Percentiles rank a stretch among this genome's conserved stretches.
These are phyloP conservation scores for Neofusicoccum cordaticola DNA, from an alignment of 2,329 filamentous ascomycete genomes.

Conservation along the genomic window DNA sequence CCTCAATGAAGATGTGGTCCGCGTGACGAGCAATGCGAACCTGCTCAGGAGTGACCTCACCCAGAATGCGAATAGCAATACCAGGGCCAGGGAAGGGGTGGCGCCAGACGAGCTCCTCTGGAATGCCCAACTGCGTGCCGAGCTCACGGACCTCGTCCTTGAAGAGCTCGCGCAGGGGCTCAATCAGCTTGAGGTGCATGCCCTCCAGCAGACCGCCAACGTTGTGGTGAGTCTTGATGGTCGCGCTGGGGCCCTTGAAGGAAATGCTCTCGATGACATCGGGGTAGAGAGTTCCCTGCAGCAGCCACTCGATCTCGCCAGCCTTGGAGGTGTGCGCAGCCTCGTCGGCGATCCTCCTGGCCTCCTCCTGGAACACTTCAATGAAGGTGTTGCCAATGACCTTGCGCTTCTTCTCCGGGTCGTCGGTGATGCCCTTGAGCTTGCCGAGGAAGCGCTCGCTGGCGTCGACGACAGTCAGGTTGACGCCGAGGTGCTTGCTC, in stretches of 20 bases:
- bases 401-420: slow-evolving; percentile 86
- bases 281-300: slow-evolving; percentile 82
- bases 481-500: slow-evolving; percentile 77
- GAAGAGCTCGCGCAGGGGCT: slow-evolving; percentile 76
- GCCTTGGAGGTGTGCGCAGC: slow-evolving; percentile 64
- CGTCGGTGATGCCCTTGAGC: slow-evolving; percentile 68
- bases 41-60: slow-evolving; percentile 76
- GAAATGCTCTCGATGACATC: slow-evolving; percentile 70
- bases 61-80: slow-evolving; percentile 76
- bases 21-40: slow-evolving; percentile 77
- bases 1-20: slow-evolving; percentile 73
- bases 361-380: slow-evolving; percentile 79
- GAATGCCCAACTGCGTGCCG: slow-evolving; percentile 67
- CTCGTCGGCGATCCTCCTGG: slow-evolving; percentile 68
- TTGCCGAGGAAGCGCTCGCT: slow-evolving; percentile 72
- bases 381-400: slow-evolving; percentile 83
- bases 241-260: slow-evolving; percentile 68
- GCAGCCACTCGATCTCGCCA: slow-evolving; percentile 80
- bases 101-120: slow-evolving; percentile 72
- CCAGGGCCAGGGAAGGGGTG: slow-evolving; percentile 76
- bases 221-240: slow-evolving; percentile 74
- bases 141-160: slow-evolving; percentile 77
- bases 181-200: slow-evolving; percentile 68
- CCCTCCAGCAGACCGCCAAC: slow-evolving; percentile 65
- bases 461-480: slow-evolving; percentile 83